Evolutionary conservation across 202 grass and related monocot species (phyloP), one percentile per base, ranked within the genome.

Genomic region (Panicum hallii): DNA sequence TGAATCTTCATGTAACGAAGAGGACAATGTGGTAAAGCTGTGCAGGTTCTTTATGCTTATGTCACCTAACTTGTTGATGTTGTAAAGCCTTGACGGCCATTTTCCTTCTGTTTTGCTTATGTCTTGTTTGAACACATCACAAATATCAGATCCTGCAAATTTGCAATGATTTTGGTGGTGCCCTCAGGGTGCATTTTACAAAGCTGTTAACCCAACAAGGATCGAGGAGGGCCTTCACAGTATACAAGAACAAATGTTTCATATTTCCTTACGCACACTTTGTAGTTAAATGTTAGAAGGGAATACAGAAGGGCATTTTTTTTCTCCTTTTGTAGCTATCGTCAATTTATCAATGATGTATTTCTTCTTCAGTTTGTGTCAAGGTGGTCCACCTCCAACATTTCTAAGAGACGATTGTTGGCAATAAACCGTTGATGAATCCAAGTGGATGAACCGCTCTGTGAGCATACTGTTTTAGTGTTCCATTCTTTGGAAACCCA

Each of bases 121-220:
- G 11, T 64, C 23, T 44, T 49, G 14, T 62, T n/a, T 62, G 42
- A 43, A 71, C 60, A 38, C 58, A 16, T 84, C 22, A 56, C 49
- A 58, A 52, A 54, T 71, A 30, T n/a, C 67, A 88, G 73, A 69
- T 79, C 4, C 86, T 55, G 67, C 78, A 74, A 73, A 82, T 47
- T 75, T 88, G 60, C 67, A 91, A 45, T 88, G 90, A 86, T 86
- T 88, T 83, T 78, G 86, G 1, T 91, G 79, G 82, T 91, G 86
- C 53, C 88, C 86, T 55, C 88, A 83, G 90, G 90, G 88, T 75
- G 90, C 90, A 69, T 91, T 88, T 86, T 91, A 91, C 72, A 91
- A 88, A 69, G 65, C 54, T 58, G 90, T 91, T 3, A 83, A 79
- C 34, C 82, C 86, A 32, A 22, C 11, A 53, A 82, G 86, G 28